phyloP scores from a whole-genome alignment of 192 early-diverging fungal species.

The Podila epigama region DNA sequence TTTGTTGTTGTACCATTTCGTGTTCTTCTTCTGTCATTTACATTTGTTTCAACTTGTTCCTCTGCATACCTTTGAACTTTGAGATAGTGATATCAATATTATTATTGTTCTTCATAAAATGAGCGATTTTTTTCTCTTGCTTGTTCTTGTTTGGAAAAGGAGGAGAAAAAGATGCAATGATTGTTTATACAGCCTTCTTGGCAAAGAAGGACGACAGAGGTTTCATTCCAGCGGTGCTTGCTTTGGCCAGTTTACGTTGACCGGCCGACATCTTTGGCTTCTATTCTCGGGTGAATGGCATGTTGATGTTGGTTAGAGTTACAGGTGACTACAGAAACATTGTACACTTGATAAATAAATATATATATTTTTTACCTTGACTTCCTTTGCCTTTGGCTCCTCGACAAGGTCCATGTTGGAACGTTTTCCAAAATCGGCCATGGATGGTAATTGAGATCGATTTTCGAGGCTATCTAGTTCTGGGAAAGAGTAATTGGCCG shows the following conservation, averaged over 20 bases:
- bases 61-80: neutral
- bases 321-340: neutral
- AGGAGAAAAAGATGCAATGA: no score
- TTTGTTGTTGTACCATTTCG: neutral
- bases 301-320: neutral
- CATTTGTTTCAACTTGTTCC: neutral
- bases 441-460: constrained; percentile 24
- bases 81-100: no score
- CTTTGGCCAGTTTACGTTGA: constrained; percentile 54
- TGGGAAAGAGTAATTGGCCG: constrained; percentile 40
- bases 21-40: neutral
- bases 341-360: neutral
- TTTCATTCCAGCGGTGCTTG: constrained; percentile 57
- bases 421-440: constrained; percentile 37
- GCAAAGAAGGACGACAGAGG: constrained; percentile 53
- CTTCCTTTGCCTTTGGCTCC: constrained; percentile 31
- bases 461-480: constrained; percentile 37
- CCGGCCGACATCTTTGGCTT: constrained; percentile 56
- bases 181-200: constrained; percentile 27
- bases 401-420: constrained; percentile 38
- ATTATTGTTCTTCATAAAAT: no score
- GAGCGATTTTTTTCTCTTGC: no score
- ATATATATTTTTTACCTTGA: constrained; percentile 13
- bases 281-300: constrained; percentile 6
- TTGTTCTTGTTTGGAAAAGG: no score